Conservation (phyloP, 805 yeast species). For the Huiozyma sinensis region DNA sequence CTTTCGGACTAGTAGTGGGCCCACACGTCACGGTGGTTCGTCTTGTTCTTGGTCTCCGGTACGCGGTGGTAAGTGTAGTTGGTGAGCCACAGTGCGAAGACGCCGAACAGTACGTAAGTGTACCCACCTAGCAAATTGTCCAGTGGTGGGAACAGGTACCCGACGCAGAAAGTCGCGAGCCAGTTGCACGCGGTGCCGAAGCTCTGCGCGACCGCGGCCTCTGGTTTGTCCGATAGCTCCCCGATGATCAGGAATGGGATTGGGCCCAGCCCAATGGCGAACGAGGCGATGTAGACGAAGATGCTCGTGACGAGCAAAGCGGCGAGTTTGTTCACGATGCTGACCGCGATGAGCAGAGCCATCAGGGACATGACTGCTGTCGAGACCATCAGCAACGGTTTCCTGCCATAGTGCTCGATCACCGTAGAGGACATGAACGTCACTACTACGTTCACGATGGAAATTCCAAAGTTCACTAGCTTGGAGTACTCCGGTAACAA, state of each 20-base stretch:
- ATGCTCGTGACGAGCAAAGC: slow-evolving; percentile 51
- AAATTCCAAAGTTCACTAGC: slow-evolving; percentile 62
- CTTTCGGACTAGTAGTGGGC: slow-evolving; percentile 1
- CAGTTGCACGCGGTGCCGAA: slow-evolving; percentile 88
- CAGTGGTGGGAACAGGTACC: slow-evolving; percentile 68
- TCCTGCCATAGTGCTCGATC: slow-evolving; percentile 70
- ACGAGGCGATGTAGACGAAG: slow-evolving; percentile 64
- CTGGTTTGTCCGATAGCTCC: slow-evolving; percentile 68
- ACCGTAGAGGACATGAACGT: slow-evolving; percentile 66
- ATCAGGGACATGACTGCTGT: slow-evolving; percentile 57
- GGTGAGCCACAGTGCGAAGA: slow-evolving; percentile 41
- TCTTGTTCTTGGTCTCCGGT: slow-evolving; percentile 17
- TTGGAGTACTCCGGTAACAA: slow-evolving; percentile 65
- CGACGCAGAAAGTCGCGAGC: slow-evolving; percentile 78
- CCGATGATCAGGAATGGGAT: slow-evolving; percentile 84
- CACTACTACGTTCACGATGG: slow-evolving; percentile 60
- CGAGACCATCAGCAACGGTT: slow-evolving; percentile 57
- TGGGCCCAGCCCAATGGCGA: slow-evolving; percentile 92
- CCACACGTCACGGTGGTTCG: slow-evolving; percentile 16
- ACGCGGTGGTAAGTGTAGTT: slow-evolving; percentile 27
- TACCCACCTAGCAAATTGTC: slow-evolving; percentile 61
- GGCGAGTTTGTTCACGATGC: slow-evolving; percentile 43
- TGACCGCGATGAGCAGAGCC: slow-evolving; percentile 53
- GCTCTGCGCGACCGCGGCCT: slow-evolving; percentile 81
- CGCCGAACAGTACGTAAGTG: slow-evolving; percentile 64